Conservation (phyloP, 2,329 filamentous ascomycete species). For the Sporothrix euskadiensis region DNA sequence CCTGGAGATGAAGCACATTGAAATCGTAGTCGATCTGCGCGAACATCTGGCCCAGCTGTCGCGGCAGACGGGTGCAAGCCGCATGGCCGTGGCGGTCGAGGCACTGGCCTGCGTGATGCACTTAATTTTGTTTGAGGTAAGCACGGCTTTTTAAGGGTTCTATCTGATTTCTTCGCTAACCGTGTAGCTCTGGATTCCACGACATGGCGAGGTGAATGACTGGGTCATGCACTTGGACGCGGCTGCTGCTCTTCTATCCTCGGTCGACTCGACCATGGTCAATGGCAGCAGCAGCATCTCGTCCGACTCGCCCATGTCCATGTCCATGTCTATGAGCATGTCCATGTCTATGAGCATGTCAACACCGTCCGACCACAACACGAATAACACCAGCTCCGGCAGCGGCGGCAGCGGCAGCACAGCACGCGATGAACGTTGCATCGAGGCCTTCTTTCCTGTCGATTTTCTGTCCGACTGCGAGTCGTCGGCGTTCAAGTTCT, state of each 20-base stretch:
- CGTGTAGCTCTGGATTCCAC: slow-evolving; percentile 24
- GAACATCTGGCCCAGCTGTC: slow-evolving; percentile 23
- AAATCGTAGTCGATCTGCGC: slow-evolving; percentile 24
- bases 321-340: slow-evolving; percentile 6
- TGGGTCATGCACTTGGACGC: slow-evolving; percentile 27
- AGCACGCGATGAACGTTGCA: neutral
- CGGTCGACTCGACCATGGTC: slow-evolving; percentile 22
- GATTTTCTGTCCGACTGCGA: slow-evolving; percentile 23
- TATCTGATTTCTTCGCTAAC: neutral
- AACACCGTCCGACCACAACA: slow-evolving; percentile 1
- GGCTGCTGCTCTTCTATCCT: slow-evolving; percentile 24
- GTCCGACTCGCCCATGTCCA: slow-evolving; percentile 7
- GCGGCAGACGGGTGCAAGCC: slow-evolving; percentile 20
- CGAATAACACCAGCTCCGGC: neutral
- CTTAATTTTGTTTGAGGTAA: slow-evolving; percentile 24
- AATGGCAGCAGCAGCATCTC: neutral
- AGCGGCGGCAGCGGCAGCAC: neutral
- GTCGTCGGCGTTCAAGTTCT: slow-evolving; percentile 22
- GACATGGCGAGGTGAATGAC: slow-evolving; percentile 18
- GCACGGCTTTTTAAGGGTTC: neutral
- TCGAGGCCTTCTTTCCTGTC: slow-evolving; percentile 12
- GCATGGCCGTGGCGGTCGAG: slow-evolving; percentile 27
- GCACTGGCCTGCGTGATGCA: slow-evolving; percentile 27
- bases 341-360: slow-evolving; percentile 7
- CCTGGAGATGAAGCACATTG: slow-evolving; percentile 28